Base-by-base conservation (phyloP, 2,329 filamentous ascomycete species). In the Venturia nashicola region DNA sequence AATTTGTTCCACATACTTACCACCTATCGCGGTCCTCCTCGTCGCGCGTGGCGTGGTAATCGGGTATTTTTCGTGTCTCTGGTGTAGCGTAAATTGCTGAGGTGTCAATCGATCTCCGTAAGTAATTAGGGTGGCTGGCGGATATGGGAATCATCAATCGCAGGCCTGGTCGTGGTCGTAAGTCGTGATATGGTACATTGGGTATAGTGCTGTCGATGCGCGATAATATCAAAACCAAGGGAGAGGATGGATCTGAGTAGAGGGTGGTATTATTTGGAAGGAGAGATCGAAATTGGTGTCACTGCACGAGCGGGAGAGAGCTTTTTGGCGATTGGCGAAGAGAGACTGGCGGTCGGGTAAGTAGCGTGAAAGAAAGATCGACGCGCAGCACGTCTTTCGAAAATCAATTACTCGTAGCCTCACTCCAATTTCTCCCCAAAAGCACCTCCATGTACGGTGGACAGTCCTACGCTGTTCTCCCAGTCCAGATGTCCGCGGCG, bases 161-260 rank as follows among this genome's bases (percentile, higher is more conserved):
- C 51, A 57, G 4, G 51, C 51, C 16, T 8, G 1, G 51, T 34
- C 51, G 51, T 57, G 16, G 51, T 57, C 51, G 18, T 57, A 57
- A 57, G 32, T 57, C 51, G 51, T 57, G 51, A 57, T 57, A 57
- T 57, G 32, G 32, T 57, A 57, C 51, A 57, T 57, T 36, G 51
- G 51, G 51, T 34, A 36, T 34, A 57, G 39, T 57, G 51, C 51
- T 57, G 27, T 57, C 14, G 51, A 57, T 57, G 51, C 51, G 51
- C 51, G 51, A 57, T 57, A 57, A 57, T 34, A 14, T 57, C 51
- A 57, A 36, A 18, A 11, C 27, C 14, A 36, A 57, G n/a, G 32
- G 51, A 36, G 51, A 36, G 51, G 51, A 36, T 36, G 51, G 32
- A 18, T 57, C 51, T 27, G 46, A 27, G 9, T 20, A 27, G 18